These are phyloP conservation scores for Macrocystidia cucumis DNA, from an alignment of 1,284 basidiomycete species.

Conservation along the genomic window DNA sequence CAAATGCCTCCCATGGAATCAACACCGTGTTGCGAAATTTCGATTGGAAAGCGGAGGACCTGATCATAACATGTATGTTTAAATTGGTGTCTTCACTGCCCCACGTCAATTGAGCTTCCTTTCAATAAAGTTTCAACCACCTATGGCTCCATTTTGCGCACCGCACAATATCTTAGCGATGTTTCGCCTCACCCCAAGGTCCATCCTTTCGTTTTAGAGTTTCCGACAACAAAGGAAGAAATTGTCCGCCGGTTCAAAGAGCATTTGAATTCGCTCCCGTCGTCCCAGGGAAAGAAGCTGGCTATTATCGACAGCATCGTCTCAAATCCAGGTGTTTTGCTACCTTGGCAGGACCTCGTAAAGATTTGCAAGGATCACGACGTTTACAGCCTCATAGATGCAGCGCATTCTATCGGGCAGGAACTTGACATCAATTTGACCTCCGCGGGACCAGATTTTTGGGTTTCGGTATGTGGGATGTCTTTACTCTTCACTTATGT, in stretches of 20 bases:
- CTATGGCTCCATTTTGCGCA: constrained; percentile 53
- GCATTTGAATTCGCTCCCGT: constrained; percentile 24
- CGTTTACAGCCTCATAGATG: constrained; percentile 72
- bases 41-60: constrained; percentile 35
- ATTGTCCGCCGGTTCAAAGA: constrained; percentile 51
- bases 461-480: constrained; percentile 65
- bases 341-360: constrained; percentile 81
- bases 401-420: constrained; percentile 78
- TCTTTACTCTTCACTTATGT: constrained; percentile 6
- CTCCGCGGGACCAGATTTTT: constrained; percentile 67
- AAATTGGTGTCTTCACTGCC: neutral
- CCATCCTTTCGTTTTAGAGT: constrained; percentile 43
- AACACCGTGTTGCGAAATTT: constrained; percentile 64
- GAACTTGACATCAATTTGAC: constrained; percentile 54
- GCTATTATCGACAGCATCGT: constrained; percentile 73
- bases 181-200: constrained; percentile 41
- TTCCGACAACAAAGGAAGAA: constrained; percentile 57
- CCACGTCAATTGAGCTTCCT: constrained; percentile 1
- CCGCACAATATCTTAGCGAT: constrained; percentile 57
- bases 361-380: constrained; percentile 62
- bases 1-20: constrained; percentile 61
- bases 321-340: constrained; percentile 59
- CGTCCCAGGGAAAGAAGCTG: constrained; percentile 43
- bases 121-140: constrained; percentile 50
- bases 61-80: constrained; percentile 33